Base-by-base conservation (phyloP, 345 rosid species). In the Kernera saxatilis region DNA sequence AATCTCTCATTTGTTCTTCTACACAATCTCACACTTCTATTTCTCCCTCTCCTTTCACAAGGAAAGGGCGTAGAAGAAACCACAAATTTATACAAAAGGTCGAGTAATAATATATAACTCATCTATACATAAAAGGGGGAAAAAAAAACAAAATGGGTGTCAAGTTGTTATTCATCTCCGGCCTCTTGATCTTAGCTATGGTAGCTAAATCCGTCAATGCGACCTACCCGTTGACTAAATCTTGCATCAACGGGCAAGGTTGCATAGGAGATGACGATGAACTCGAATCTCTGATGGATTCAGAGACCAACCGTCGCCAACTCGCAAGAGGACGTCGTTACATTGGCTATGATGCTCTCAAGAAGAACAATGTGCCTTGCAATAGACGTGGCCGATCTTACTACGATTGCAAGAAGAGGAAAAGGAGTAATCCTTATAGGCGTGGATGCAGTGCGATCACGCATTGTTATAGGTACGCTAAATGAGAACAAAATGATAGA, bases 401-500 rank as follows among this genome's bases (percentile, higher is more conserved):
- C 76, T 86, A 86, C 48, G 82, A 81, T 52, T 86, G 91, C 67
- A 69, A 63, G 5, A 32, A 22, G 46, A 54, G 70, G 52, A 67
- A 12, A 30, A 64, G 32, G 70, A 82, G 67, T 18, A 86, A 86
- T 60, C 88, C 85, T 22, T 86, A 82, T 27, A 79, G 45, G 5
- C 84, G 87, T 64, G 87, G 87, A 15, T 86, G 90, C 83, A 77
- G 82, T 51, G 69, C 36, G 27, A 72, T 86, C 63, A 82, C 90
- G 2, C 82, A 64, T 72, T 86, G 90, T 62, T 37, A 64, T 57
- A 79, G 90, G 68, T 11, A 2, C 54, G 78, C 83, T 25, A 67
- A 70, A 37, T 56, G 62, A 56, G 62, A 56, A 19, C 32, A 5
- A 56, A 56, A 33, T 71, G 72, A 69, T 53, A 53, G 36, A 74